Percentiles rank a stretch among this genome's conserved stretches.
Conservation (phyloP, 2,329 filamentous ascomycete genomes). For the Ophiostoma novo-ulmi region DNA sequence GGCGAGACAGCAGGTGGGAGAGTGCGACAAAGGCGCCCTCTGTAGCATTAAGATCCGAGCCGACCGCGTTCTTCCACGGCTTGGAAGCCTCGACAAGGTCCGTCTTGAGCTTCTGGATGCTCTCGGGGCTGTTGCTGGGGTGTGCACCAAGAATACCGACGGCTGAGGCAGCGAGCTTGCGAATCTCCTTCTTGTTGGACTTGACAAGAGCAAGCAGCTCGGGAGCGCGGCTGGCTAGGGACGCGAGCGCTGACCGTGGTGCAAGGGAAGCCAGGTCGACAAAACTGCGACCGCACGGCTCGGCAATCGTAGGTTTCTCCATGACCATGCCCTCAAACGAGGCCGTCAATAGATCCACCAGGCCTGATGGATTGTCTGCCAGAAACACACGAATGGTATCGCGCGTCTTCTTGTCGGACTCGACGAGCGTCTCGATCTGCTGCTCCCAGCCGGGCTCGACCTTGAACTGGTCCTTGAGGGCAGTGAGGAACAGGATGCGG, state of each 20-base stretch:
- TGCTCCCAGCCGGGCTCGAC: slow-evolving; percentile 80
- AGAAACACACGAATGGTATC: slow-evolving; percentile 54
- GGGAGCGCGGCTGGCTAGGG: slow-evolving; percentile 45
- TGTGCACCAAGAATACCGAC: slow-evolving; percentile 75
- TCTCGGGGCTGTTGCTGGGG: slow-evolving; percentile 39
- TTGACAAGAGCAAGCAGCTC: slow-evolving; percentile 57
- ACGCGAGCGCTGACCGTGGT: slow-evolving; percentile 38
- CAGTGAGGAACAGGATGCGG: slow-evolving; percentile 48
- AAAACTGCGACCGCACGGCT: slow-evolving; percentile 49
- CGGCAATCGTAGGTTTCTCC: slow-evolving; percentile 40
- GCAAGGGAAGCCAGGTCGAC: slow-evolving; percentile 47
- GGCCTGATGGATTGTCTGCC: slow-evolving; percentile 32
- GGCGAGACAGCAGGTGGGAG: slow-evolving; percentile 42
- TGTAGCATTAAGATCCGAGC: slow-evolving; percentile 41
- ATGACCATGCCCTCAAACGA: slow-evolving; percentile 54
- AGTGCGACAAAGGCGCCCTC: slow-evolving; percentile 46
- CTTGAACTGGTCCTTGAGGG: slow-evolving; percentile 43
- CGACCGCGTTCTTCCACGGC: slow-evolving; percentile 48
- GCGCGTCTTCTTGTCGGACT: slow-evolving; percentile 63
- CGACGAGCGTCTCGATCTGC: slow-evolving; percentile 66
- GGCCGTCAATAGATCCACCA: slow-evolving; percentile 46
- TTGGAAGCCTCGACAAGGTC: slow-evolving; percentile 44
- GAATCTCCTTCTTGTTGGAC: slow-evolving; percentile 66
- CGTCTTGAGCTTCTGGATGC: slow-evolving; percentile 41
- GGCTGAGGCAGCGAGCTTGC: slow-evolving; percentile 61